Percentiles rank a stretch among this genome's conserved stretches.
Evolutionary conservation across 2,329 filamentous ascomycete genomes (phyloP).

Genomic region (Arthrinium phaeospermum): DNA sequence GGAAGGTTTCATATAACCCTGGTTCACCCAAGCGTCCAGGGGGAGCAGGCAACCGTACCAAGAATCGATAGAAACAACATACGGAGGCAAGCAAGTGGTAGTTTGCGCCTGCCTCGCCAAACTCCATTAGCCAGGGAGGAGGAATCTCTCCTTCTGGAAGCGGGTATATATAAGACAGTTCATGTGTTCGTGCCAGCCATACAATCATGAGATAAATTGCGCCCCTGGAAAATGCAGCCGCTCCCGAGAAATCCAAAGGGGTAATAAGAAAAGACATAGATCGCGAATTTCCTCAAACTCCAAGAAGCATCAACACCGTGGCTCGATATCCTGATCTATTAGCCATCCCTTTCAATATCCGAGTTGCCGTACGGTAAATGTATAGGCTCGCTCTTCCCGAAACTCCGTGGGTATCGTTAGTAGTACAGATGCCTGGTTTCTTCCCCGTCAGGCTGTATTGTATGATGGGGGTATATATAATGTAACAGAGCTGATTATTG

Average conservation of each 20-base stretch:
- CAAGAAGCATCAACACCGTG: not conserved
- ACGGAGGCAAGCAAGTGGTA: not conserved
- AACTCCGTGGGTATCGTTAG: not conserved
- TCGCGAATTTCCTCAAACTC: not conserved
- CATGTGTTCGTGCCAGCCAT: constrained; percentile 8
- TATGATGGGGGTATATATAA: not conserved
- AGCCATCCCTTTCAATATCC: not conserved
- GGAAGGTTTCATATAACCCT: too few species aligned
- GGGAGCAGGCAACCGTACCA: too few species aligned
- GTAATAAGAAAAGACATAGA: not conserved
- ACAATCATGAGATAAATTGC: not conserved
- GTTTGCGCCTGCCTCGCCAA: not conserved
- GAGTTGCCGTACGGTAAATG: not conserved
- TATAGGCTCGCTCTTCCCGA: not conserved
- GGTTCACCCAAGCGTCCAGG: too few species aligned
- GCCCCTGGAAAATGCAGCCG: not conserved
- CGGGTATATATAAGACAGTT: constrained; percentile 1
- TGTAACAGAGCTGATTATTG: not conserved
- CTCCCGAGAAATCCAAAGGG: too few species aligned
- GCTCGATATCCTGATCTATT: not conserved
- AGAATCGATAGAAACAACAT: not conserved
- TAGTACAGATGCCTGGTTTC: not conserved
- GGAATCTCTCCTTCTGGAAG: not conserved
- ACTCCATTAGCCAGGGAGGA: not conserved
- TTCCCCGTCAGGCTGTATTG: not conserved